Percentiles rank a stretch among this genome's conserved stretches.
These are phyloP conservation scores for Cutaneotrichosporon dermatis DNA, from an alignment of 1,284 basidiomycete genomes.

Conservation along the genomic window DNA sequence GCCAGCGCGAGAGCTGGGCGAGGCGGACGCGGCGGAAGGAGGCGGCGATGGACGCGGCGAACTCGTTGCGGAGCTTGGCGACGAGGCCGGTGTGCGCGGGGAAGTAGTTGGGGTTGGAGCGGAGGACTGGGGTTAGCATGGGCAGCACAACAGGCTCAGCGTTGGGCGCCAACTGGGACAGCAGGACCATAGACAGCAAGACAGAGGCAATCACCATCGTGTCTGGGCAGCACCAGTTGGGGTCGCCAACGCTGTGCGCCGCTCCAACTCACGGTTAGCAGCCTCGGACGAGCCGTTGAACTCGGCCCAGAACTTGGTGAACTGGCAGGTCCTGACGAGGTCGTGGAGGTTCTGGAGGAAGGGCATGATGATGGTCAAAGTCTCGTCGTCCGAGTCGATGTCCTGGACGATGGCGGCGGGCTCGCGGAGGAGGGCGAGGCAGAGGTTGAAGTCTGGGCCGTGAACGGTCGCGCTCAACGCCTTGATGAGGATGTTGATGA, in stretches of 20 bases:
- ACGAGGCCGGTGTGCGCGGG: constrained; percentile 39
- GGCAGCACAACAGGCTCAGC: too few relatives aligned
- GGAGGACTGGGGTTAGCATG: constrained; percentile 23
- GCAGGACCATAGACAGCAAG: too few relatives aligned
- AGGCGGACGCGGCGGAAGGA: constrained; percentile 32
- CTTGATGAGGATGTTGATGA: constrained; percentile 91
- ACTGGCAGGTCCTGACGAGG: constrained; percentile 79
- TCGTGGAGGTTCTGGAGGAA: constrained; percentile 68
- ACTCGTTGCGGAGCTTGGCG: constrained; percentile 32
- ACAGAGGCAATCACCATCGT: too few relatives aligned
- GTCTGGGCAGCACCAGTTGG: too few relatives aligned
- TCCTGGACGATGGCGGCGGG: constrained; percentile 48
- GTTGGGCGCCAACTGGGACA: background rate
- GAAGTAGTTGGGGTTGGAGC: constrained; percentile 35
- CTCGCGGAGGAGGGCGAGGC: constrained; percentile 65
- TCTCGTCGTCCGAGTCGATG: constrained; percentile 65
- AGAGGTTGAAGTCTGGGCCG: constrained; percentile 78
- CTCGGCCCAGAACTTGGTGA: constrained; percentile 82
- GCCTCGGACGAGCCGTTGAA: constrained; percentile 56
- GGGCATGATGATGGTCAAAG: constrained; percentile 68
- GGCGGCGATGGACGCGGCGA: constrained; percentile 44
- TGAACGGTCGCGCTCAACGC: constrained; percentile 75
- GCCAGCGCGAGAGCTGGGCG: constrained; percentile 40
- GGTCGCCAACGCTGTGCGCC: too few relatives aligned
- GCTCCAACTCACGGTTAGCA: constrained; percentile 15